phyloP scores from a whole-genome alignment of 1,284 basidiomycete species.

The Chalciporus sp. region DNA sequence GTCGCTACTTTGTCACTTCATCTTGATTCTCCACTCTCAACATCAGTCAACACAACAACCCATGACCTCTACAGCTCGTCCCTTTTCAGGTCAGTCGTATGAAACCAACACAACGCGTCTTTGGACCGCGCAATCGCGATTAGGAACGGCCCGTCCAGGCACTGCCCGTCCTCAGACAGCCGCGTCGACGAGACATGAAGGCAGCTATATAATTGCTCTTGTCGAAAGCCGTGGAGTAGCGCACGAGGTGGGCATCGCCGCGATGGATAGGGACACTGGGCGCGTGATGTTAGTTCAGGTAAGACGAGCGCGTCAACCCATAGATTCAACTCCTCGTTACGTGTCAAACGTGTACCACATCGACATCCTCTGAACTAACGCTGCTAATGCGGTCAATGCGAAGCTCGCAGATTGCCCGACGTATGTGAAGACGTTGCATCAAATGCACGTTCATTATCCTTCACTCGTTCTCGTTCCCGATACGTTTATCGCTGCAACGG shows the following conservation, averaged over 20 bases:
- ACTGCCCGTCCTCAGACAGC: conserved; percentile 68
- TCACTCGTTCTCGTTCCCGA: conserved; percentile 77
- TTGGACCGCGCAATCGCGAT: conserved; percentile 47
- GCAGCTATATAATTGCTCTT: conserved; percentile 64
- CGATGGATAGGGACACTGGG: conserved; percentile 81
- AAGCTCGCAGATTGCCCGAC: conserved; percentile 82
- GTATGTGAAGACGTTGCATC: conserved; percentile 86
- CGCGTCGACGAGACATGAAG: conserved; percentile 58
- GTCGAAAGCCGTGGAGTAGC: conserved; percentile 76
- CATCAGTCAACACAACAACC: background rate
- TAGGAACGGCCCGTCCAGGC: conserved; percentile 55
- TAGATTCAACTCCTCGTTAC: background rate
- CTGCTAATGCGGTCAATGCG: background rate
- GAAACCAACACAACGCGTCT: conserved; percentile 30
- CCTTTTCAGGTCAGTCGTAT: conserved; percentile 17
- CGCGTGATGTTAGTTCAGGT: conserved; percentile 75
- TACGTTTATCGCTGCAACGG: conserved; percentile 63
- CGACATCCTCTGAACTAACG: background rate
- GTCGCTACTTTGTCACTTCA: too few species aligned
- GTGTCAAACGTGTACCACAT: background rate
- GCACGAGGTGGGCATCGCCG: conserved; percentile 84
- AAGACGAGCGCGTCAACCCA: conserved; percentile 7
- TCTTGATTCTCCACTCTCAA: background rate
- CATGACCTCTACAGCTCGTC: conserved; percentile 21
- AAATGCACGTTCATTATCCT: conserved; percentile 79